A percentile compares a stretch with the other conserved stretches of the same genome.
These are phyloP conservation scores for Quercus bicolor DNA, from an alignment of 306 rosid species.

Conservation along the genomic window DNA sequence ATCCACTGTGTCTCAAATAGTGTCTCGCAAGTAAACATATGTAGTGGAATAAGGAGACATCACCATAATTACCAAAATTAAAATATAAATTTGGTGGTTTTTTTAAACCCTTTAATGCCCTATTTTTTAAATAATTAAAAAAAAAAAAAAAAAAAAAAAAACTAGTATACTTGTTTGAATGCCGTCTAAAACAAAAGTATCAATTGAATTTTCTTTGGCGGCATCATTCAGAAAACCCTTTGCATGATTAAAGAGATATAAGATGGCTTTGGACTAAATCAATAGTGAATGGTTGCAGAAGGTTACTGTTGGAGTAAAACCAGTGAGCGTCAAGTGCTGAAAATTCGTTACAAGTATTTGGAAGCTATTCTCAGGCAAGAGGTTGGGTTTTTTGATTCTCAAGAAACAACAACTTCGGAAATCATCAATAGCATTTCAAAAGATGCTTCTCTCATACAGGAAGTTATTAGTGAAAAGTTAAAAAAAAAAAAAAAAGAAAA, in stretches of 20 bases:
- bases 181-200: neutral
- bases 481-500: neutral
- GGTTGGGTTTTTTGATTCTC: conserved; percentile 86
- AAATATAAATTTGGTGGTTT: neutral
- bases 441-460: conserved; percentile 83
- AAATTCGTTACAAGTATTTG: conserved; percentile 79
- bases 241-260: neutral
- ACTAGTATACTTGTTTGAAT: neutral
- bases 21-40: neutral
- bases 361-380: conserved; percentile 92
- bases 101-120: conserved; percentile 36
- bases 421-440: conserved; percentile 79
- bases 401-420: conserved; percentile 83
- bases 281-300: conserved; percentile 42
- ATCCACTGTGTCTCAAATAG: neutral
- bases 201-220: neutral
- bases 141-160: neutral
- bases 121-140: neutral
- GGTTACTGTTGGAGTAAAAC: conserved; percentile 99
- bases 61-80: conserved; percentile 9
- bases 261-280: neutral
- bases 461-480: conserved; percentile 94
- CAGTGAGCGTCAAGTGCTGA: conserved; percentile 81
- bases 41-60: neutral
- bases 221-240: neutral